Conservation (phyloP, 768 basidiomycete genomes). For the Terana coerulea region DNA sequence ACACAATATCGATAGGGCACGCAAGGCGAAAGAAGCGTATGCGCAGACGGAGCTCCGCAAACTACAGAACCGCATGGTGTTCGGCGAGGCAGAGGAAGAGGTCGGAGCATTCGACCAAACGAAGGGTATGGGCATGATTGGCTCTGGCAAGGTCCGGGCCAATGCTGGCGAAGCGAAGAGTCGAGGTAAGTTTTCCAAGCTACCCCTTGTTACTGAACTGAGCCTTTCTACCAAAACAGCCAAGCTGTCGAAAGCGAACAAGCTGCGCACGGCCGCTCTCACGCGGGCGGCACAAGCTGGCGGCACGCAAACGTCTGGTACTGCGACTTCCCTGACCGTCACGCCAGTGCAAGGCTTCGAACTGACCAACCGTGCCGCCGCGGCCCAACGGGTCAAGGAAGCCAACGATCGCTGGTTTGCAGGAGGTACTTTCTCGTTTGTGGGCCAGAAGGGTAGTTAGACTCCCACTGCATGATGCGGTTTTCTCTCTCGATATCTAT, state of each 20-base stretch:
- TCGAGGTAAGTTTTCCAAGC: constrained; percentile 56
- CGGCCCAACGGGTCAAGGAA: constrained; percentile 84
- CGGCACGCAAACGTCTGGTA: constrained; percentile 62
- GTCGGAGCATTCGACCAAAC: constrained; percentile 96
- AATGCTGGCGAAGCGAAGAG: constrained; percentile 86
- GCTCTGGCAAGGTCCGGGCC: constrained; percentile 89
- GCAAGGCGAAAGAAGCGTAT: constrained; percentile 98
- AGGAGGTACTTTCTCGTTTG: constrained; percentile 77
- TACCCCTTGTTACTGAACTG: neutral
- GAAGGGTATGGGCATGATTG: constrained; percentile 98
- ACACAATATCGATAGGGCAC: constrained; percentile 51
- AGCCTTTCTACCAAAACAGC: constrained; percentile 43
- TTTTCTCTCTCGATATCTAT: neutral
- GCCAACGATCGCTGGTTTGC: constrained; percentile 98
- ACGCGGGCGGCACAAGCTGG: constrained; percentile 64
- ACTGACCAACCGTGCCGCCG: constrained; percentile 86
- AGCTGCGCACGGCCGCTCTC: constrained; percentile 82
- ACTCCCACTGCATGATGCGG: neutral
- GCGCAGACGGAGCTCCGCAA: constrained; percentile 96
- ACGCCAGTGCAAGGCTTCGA: constrained; percentile 99
- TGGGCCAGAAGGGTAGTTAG: constrained; percentile 49
- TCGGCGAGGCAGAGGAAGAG: constrained; percentile 94
- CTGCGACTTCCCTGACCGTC: constrained; percentile 87
- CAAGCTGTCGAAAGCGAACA: constrained; percentile 94
- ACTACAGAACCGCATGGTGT: constrained; percentile 93